Evolutionary conservation across 768 basidiomycete genomes (phyloP), one percentile per base, ranked within the genome.

Genomic region (Cystobasidium tubakii): DNA sequence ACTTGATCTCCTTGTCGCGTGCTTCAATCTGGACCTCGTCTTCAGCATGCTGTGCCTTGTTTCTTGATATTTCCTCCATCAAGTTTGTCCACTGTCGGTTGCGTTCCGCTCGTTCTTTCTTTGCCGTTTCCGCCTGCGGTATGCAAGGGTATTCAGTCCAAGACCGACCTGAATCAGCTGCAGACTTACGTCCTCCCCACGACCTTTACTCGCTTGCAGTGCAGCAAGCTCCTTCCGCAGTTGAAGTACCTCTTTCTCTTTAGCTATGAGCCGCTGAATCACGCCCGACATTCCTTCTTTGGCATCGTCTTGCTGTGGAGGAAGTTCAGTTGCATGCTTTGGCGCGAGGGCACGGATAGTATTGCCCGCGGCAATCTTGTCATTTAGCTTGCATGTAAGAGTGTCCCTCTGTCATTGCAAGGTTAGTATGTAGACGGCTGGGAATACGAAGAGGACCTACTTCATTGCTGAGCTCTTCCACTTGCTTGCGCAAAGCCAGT

Each of bases 161-260:
- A 31, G 17, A 7, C n/a, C 27, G 36, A 31, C 39, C 60, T 0
- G 31, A 64, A 23, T 64, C 13, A 46, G 74, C 4, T 42, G 33
- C 1, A 50, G 31, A 79, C 87, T 64, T 77, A 90, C 90, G 46
- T 84, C 84, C 75, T 90, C 89, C 29, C 85, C 83, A 0, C 81
- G 80, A 62, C 88, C 88, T 29, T 77, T 80, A 79, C 85, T 86
- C 79, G 87, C 85, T 3, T 83, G 87, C 76, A 88, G 81, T 21
- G 84, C 83, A 70, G 88, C 88, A 23, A 93, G 81, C 78, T 92
- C 89, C 1, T 84, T 84, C 79, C 88, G 88, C 0, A 94, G 84
- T 70, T 88, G 86, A 1, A 86, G 79, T 0, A 91, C 89, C 80
- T 92, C 87, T 78, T 89, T 91, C 82, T 96, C 92, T 80, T 92